A percentile compares a stretch with the other conserved stretches of the same genome.
Evolutionary conservation across 306 rosid species (phyloP).

Genomic region (Psophocarpus tetragonolobus): DNA sequence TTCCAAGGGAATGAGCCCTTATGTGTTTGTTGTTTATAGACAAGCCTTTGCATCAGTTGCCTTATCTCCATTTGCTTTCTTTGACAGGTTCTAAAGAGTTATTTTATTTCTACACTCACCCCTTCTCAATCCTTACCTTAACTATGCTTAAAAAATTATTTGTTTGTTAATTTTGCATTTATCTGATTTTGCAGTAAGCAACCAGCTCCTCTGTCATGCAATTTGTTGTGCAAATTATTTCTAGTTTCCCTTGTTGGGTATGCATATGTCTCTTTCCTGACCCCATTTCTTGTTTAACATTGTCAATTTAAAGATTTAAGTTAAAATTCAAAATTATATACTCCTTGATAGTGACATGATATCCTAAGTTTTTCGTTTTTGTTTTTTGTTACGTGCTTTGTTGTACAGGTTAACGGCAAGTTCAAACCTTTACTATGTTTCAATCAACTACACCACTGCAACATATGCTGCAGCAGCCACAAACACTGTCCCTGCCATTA

Average conservation of each 20-base stretch:
- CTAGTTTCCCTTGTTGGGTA: constrained; percentile 80
- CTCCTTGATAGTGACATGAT: background rate
- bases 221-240: constrained; percentile 70
- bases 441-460: constrained; percentile 80
- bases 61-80: constrained; percentile 75
- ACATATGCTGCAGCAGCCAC: constrained; percentile 91
- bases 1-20: constrained; percentile 85
- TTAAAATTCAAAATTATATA: background rate
- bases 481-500: constrained; percentile 79
- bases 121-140: background rate
- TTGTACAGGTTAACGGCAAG: constrained; percentile 68
- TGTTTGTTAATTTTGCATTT: background rate
- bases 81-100: constrained; percentile 59
- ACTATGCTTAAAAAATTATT: background rate
- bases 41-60: constrained; percentile 81
- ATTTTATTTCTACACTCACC: background rate
- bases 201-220: constrained; percentile 58
- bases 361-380: background rate
- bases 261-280: constrained; percentile 35
- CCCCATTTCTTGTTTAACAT: background rate
- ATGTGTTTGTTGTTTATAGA: constrained; percentile 85
- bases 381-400: background rate
- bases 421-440: constrained; percentile 75
- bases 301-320: background rate
- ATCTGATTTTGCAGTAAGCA: constrained; percentile 59